Percentiles rank a stretch among this genome's conserved stretches.
phyloP scores from a whole-genome alignment of 345 rosid species.

The Linum usitatissimum region DNA sequence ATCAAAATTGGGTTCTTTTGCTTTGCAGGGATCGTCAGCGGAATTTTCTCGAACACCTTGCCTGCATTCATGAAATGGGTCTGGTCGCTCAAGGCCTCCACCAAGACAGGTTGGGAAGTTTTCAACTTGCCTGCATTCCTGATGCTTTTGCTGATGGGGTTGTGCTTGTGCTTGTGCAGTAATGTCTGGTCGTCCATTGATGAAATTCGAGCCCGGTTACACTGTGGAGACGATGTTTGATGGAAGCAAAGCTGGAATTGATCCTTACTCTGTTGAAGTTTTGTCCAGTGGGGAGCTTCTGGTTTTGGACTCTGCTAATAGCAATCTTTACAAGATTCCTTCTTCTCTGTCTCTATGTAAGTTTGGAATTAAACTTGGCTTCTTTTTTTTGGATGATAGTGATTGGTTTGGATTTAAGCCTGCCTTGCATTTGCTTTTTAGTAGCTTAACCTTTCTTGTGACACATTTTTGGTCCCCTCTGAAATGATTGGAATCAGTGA shows the following conservation, averaged over 20 bases:
- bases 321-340: slow-evolving; percentile 84
- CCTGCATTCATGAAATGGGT: slow-evolving; percentile 75
- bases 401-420: not conserved
- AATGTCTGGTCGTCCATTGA: slow-evolving; percentile 70
- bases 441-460: not conserved
- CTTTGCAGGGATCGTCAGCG: slow-evolving; percentile 70
- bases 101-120: slow-evolving; percentile 90
- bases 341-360: slow-evolving; percentile 81
- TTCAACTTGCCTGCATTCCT: no score
- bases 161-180: slow-evolving; percentile 25
- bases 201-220: slow-evolving; percentile 95
- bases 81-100: slow-evolving; percentile 80
- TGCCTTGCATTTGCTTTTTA: not conserved
- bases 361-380: slow-evolving; percentile 16
- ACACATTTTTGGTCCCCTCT: no score
- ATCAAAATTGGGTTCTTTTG: not conserved
- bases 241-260: slow-evolving; percentile 94
- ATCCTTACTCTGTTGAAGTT: slow-evolving; percentile 74
- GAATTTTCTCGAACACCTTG: slow-evolving; percentile 59
- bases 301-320: slow-evolving; percentile 79
- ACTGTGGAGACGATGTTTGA: slow-evolving; percentile 94
- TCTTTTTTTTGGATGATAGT: not conserved
- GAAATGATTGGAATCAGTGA: not conserved
- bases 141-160: no score
- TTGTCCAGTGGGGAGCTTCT: slow-evolving; percentile 79